Evolutionary conservation across 306 rosid species (phyloP).

Genomic region (Lotus japonicus): DNA sequence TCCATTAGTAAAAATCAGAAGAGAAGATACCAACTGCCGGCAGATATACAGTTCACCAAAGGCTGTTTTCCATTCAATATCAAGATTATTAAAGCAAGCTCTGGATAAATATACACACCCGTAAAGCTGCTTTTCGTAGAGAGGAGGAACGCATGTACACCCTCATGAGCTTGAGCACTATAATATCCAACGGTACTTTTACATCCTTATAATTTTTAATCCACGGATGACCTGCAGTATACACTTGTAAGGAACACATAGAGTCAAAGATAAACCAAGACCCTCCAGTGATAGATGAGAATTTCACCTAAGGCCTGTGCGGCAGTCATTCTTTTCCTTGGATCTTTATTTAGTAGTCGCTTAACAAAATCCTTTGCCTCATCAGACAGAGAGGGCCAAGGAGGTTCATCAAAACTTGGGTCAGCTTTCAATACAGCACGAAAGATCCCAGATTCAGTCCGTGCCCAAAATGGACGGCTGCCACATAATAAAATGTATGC

Average conservation of each 20-base stretch:
- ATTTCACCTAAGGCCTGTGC: slow-evolving; percentile 79
- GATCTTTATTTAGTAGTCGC: slow-evolving; percentile 84
- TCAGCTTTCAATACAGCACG: slow-evolving; percentile 84
- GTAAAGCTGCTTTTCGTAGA: slow-evolving; percentile 83
- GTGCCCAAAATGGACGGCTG: slow-evolving; percentile 99
- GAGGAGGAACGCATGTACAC: slow-evolving; percentile 81
- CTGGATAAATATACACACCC: slow-evolving; percentile 47
- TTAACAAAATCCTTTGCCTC: slow-evolving; percentile 95
- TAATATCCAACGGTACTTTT: slow-evolving; percentile 71
- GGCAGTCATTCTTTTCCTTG: slow-evolving; percentile 88
- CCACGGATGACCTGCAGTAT: slow-evolving; percentile 88
- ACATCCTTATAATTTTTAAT: slow-evolving; percentile 52
- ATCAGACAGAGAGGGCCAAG: slow-evolving; percentile 83
- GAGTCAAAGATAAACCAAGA: background rate
- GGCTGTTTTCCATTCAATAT: background rate
- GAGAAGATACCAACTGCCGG: background rate
- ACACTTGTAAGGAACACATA: slow-evolving; percentile 25
- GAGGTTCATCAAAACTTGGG: slow-evolving; percentile 90
- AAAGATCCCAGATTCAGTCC: slow-evolving; percentile 94
- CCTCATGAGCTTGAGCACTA: slow-evolving; percentile 81
- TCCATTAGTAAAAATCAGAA: slow-evolving; percentile 5
- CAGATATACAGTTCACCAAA: background rate
- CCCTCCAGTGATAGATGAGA: slow-evolving; percentile 9
- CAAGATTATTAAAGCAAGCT: background rate
- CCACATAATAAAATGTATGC: slow-evolving; percentile 98